Conservation (phyloP, 2,329 filamentous ascomycete genomes). For the Ambrosiella cleistominuta region DNA sequence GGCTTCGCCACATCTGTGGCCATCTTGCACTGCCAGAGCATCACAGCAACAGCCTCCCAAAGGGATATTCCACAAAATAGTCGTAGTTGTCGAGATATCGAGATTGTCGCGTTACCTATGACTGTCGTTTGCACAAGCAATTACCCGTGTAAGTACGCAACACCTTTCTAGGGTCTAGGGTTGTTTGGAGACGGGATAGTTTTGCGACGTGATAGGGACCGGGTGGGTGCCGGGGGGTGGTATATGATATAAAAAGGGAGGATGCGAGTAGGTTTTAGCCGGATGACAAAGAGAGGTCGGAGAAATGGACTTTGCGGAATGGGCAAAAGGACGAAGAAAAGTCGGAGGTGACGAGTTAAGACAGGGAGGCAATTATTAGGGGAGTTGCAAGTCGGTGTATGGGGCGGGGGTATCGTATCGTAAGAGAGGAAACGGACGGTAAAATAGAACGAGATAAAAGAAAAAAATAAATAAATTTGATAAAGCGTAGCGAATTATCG, state of each 20-base stretch:
- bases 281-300: not conserved
- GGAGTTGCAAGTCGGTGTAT: too few species aligned
- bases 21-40: conserved; percentile 12
- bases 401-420: too few species aligned
- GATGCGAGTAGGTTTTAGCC: not conserved
- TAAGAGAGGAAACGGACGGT: not conserved
- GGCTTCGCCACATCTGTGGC: not conserved
- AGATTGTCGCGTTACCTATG: not conserved
- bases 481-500: not conserved
- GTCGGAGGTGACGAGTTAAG: too few species aligned
- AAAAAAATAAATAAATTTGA: not conserved
- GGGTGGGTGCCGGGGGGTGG: not conserved
- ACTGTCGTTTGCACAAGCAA: too few species aligned
- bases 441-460: not conserved
- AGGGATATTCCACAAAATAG: not conserved
- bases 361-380: too few species aligned
- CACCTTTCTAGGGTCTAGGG: not conserved
- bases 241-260: not conserved
- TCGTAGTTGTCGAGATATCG: too few species aligned
- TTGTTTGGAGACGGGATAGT: conserved; percentile 1
- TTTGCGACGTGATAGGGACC: not conserved
- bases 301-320: not conserved
- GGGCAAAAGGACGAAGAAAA: not conserved
- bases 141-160: too few species aligned
- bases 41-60: not conserved